phyloP scores from a whole-genome alignment of 306 rosid genomes.

The Vicia villosa region DNA sequence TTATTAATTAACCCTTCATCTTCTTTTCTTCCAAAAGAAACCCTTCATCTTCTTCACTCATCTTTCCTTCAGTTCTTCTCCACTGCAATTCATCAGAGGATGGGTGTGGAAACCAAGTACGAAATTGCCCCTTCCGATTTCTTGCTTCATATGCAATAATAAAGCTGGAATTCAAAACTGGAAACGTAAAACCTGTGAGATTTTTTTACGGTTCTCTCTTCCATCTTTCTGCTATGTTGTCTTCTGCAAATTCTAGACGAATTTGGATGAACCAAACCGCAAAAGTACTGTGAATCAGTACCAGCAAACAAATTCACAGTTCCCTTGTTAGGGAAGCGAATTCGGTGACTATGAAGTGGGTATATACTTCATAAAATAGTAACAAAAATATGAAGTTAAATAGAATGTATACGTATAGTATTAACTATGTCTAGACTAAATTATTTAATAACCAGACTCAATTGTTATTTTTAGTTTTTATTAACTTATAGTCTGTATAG shows the following conservation, averaged over 20 bases:
- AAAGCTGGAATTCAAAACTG: not conserved
- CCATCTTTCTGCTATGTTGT: not conserved
- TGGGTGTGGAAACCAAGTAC: not conserved
- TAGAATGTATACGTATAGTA: not conserved
- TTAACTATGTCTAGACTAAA: not conserved
- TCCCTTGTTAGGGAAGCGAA: not conserved
- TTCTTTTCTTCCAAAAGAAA: not conserved
- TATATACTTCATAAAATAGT: not conserved
- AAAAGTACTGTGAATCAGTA: not conserved
- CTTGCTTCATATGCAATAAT: not conserved
- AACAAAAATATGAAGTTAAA: not conserved
- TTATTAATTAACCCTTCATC: not conserved
- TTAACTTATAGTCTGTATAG: not conserved
- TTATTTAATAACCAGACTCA: not conserved
- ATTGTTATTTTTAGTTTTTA: not conserved
- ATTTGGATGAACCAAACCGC: not conserved
- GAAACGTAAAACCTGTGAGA: not conserved
- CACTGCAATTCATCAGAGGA: not conserved
- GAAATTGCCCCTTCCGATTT: not conserved
- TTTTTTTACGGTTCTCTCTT: not conserved
- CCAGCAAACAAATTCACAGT: not conserved
- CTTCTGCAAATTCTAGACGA: not conserved
- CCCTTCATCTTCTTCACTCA: not conserved
- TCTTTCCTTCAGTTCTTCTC: not conserved
- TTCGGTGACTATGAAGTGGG: not conserved